Evolutionary conservation across 2,329 filamentous ascomycete genomes (phyloP).

Genomic region (Stromatinia cepivora): DNA sequence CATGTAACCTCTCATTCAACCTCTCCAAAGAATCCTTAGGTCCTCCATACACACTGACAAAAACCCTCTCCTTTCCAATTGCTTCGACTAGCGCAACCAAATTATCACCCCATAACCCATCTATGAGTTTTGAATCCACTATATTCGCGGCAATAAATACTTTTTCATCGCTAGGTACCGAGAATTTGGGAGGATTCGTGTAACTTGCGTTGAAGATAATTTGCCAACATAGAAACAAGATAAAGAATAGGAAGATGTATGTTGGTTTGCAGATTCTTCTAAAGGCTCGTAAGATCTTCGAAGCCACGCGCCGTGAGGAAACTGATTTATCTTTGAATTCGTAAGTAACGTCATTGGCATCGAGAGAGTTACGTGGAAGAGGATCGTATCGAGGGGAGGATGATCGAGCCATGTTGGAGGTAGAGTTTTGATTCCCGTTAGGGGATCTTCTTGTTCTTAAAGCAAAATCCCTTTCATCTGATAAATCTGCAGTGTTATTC

Average conservation of each 20-base stretch:
- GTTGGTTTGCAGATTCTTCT: constrained; percentile 32
- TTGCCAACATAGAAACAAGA: constrained; percentile 34
- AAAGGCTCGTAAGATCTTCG: constrained; percentile 27
- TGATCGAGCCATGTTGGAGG: background rate
- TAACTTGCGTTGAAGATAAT: constrained; percentile 47
- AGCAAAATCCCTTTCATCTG: background rate
- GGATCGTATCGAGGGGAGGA: constrained; percentile 37
- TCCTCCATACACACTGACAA: constrained; percentile 71
- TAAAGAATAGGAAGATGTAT: constrained; percentile 32
- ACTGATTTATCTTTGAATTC: constrained; percentile 35
- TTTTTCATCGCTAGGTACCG: constrained; percentile 55
- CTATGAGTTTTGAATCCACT: constrained; percentile 64
- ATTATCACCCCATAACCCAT: constrained; percentile 63
- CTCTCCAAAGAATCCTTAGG: constrained; percentile 53
- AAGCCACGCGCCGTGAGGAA: constrained; percentile 21
- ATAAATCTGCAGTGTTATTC: background rate
- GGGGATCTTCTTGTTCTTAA: background rate
- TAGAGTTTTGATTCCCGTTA: background rate
- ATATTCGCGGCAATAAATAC: constrained; percentile 74
- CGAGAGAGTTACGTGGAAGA: constrained; percentile 32
- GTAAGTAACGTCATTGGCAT: constrained; percentile 25
- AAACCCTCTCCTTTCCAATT: constrained; percentile 67
- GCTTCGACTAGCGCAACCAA: constrained; percentile 63
- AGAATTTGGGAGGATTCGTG: constrained; percentile 44
- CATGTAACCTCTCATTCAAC: constrained; percentile 52